Evolutionary conservation across 306 rosid species (phyloP), one percentile per base, ranked within the genome.

Genomic region (Cucurbita moschata): DNA sequence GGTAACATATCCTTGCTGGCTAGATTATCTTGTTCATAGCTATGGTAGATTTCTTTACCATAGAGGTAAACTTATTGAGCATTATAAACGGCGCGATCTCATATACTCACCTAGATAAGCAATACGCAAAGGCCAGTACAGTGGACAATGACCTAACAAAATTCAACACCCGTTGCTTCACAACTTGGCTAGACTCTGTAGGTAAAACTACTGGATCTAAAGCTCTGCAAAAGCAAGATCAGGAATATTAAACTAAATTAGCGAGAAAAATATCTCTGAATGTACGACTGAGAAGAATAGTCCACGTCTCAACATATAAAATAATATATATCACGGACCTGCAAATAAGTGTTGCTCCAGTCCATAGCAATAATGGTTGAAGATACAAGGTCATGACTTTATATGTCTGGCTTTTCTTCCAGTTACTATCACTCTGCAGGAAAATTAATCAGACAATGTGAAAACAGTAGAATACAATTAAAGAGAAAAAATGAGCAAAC

Each of bases 91-190:
- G 43, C 51, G 58, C 74, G 73, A 71, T 67, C 35, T 76, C 79
- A 76, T 16, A 75, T 60, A 62, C 88, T 71, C 50, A 93, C 98
- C 96, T 88, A 78, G 98, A 90, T 84, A 90, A 81, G 83, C 96
- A 93, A 85, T 87, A 93, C 73, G 98, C 92, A 6, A 87, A 87
- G 76, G 98, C 86, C 78, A 93, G 80, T 61, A 93, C 96, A 49
- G 94, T 88, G 5, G 98, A 90, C 83, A 93, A 81, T 11, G 98
- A 90, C 87, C 88, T 87, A 50, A 88, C 83, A 80, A 93, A 93
- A 79, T 83, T 79, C 86, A 93, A 62, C 70, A 90, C 84, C 46
- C 98, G 86, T 63, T 86, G 88, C 87, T 92, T 92, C 78, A 92
- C 90, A 82, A 81, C 79, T 81, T 87, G 93, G 81, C 92, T 74